These are phyloP conservation scores for Petunia hybrid DNA, from an alignment of 305 asterid species.

Conservation along the genomic window DNA sequence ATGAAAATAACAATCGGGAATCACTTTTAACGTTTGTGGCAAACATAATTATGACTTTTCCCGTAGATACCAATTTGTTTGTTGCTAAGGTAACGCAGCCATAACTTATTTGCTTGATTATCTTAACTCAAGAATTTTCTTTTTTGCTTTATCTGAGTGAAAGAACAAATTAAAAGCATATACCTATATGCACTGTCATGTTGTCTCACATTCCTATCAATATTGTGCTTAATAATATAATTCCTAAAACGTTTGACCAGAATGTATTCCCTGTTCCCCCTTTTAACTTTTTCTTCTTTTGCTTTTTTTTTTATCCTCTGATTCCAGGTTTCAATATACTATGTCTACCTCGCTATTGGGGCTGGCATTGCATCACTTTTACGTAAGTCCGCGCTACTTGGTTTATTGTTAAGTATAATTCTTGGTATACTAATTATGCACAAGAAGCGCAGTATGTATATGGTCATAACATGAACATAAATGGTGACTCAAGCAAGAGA, in stretches of 20 bases:
- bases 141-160: neutral
- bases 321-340: slow-evolving; percentile 56
- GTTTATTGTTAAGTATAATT: neutral
- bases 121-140: neutral
- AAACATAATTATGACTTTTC: slow-evolving; percentile 28
- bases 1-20: neutral
- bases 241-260: neutral
- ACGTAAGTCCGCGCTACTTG: slow-evolving; percentile 52
- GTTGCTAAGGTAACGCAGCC: neutral
- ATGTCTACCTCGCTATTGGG: slow-evolving; percentile 67
- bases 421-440: too few relatives aligned
- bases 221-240: neutral
- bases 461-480: neutral
- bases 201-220: neutral
- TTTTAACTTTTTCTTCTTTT: neutral
- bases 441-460: neutral
- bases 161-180: neutral
- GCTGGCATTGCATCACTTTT: slow-evolving; percentile 62
- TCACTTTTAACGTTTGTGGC: neutral
- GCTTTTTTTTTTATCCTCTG: neutral
- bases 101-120: neutral
- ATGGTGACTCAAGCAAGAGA: neutral
- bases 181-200: neutral
- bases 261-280: neutral
- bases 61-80: neutral